Percentiles rank a stretch among this genome's conserved stretches.
Conservation (phyloP, 495 filamentous ascomycete species). For the Penicillium odoratum region DNA sequence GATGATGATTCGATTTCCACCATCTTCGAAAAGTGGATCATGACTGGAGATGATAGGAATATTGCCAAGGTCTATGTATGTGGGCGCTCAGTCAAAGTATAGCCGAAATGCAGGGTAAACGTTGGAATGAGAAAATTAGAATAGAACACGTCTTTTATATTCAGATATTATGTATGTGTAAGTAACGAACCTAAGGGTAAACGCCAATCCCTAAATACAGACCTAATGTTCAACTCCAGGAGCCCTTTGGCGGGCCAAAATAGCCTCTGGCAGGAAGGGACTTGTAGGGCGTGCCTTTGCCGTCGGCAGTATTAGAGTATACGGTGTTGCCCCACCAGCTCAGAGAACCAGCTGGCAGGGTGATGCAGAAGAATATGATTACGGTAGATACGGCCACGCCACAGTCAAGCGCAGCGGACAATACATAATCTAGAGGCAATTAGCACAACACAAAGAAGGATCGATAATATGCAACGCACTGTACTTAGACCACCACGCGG, state of each 20-base stretch:
- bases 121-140: neutral
- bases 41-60: constrained; percentile 67
- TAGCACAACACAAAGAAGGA: constrained; percentile 39
- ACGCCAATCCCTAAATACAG: neutral
- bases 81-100: constrained; percentile 56
- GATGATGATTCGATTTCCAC: constrained; percentile 47
- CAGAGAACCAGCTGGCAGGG: constrained; percentile 59
- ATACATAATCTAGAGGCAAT: constrained; percentile 60
- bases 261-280: constrained; percentile 45
- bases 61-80: constrained; percentile 57
- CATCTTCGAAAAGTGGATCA: constrained; percentile 64
- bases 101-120: neutral
- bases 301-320: constrained; percentile 47
- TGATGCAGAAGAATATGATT: constrained; percentile 68
- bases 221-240: constrained; percentile 29
- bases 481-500: constrained; percentile 66
- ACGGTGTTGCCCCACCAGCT: constrained; percentile 70
- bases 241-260: constrained; percentile 60
- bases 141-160: neutral
- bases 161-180: neutral
- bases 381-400: constrained; percentile 63
- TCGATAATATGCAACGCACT: constrained; percentile 47
- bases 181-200: neutral
- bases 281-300: constrained; percentile 43
- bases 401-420: constrained; percentile 60